Evolutionary conservation across 495 filamentous ascomycete species (phyloP).

Genomic region (Elaphomyces granulatus): DNA sequence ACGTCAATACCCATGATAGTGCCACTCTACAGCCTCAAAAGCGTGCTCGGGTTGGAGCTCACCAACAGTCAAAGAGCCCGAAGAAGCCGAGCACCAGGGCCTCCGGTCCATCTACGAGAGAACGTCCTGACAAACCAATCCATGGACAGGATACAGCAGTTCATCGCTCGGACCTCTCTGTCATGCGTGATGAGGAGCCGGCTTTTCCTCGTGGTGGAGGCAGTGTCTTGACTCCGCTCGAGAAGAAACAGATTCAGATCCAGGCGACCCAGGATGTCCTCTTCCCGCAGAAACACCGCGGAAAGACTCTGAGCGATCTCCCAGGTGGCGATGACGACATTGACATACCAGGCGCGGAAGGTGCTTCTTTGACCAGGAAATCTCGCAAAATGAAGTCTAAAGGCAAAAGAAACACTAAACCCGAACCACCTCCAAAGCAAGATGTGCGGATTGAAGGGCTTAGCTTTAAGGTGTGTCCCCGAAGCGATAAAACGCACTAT

Average conservation of each 20-base stretch:
- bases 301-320: constrained; percentile 26
- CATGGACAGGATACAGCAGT: background rate
- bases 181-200: constrained; percentile 63
- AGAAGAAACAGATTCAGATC: constrained; percentile 91
- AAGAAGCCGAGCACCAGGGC: constrained; percentile 15
- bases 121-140: constrained; percentile 21
- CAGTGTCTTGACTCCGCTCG: constrained; percentile 79
- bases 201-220: constrained; percentile 88
- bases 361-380: constrained; percentile 32
- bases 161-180: constrained; percentile 26
- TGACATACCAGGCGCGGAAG: constrained; percentile 28
- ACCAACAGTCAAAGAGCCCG: constrained; percentile 22
- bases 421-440: constrained; percentile 35
- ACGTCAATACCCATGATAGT: constrained; percentile 25
- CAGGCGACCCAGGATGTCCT: constrained; percentile 86
- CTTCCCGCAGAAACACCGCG: constrained; percentile 64
- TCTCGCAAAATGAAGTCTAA: constrained; percentile 33
- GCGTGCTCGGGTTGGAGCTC: constrained; percentile 31
- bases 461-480: constrained; percentile 62
- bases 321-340: constrained; percentile 30
- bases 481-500: background rate
- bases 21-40: constrained; percentile 29
- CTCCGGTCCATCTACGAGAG: constrained; percentile 9
- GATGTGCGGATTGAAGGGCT: constrained; percentile 66
- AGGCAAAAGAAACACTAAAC: constrained; percentile 33